Percentiles rank a stretch among this genome's conserved stretches.
Evolutionary conservation across 2,329 filamentous ascomycete genomes (phyloP).

Genomic region (Aspergillus sp.): DNA sequence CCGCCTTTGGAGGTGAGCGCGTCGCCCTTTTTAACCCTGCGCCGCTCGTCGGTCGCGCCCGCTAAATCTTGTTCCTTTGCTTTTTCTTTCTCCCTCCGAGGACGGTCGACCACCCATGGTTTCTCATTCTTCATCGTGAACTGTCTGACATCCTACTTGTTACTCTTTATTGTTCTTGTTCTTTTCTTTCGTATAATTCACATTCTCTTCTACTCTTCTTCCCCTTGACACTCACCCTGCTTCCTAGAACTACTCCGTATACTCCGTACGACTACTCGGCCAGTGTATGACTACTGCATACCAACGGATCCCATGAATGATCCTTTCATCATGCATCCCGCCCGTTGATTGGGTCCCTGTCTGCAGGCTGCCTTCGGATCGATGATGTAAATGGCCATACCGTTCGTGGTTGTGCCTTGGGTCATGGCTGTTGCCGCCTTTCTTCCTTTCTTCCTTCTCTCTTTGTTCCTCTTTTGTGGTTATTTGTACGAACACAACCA

Average conservation of each 20-base stretch:
- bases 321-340: too few relatives aligned
- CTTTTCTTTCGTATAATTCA: too few relatives aligned
- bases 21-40: constrained; percentile 39
- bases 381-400: neutral
- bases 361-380: neutral
- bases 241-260: too few relatives aligned
- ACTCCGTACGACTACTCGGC: too few relatives aligned
- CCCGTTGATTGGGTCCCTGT: neutral
- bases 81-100: neutral
- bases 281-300: neutral
- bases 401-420: neutral
- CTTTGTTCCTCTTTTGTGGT: neutral
- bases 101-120: too few relatives aligned
- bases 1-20: constrained; percentile 20
- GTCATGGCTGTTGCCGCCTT: neutral
- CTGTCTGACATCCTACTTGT: too few relatives aligned
- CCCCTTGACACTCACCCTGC: too few relatives aligned
- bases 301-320: too few relatives aligned
- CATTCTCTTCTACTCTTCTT: too few relatives aligned
- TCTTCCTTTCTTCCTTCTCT: neutral
- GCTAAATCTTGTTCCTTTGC: constrained; percentile 17
- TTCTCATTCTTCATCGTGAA: too few relatives aligned
- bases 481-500: neutral
- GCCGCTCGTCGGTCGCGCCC: constrained; percentile 2
- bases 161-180: too few relatives aligned